Conservation (phyloP, 2,329 filamentous ascomycete genomes). For the Colletotrichum zoysiae region DNA sequence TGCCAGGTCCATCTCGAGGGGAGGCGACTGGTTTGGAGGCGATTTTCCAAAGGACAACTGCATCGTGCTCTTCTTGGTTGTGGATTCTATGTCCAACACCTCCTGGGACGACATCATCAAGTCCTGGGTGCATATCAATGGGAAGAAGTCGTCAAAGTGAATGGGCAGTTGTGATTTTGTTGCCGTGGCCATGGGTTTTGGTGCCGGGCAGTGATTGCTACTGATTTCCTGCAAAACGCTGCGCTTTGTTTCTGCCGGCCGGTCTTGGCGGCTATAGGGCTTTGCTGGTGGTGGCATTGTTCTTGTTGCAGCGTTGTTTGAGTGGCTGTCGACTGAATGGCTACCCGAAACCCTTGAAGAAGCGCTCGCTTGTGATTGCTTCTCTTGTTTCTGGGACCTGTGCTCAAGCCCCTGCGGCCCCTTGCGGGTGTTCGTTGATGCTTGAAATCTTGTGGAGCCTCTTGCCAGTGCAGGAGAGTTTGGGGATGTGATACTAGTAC, state of each 20-base stretch:
- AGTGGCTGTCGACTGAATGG: neutral
- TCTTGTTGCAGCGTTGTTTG: neutral
- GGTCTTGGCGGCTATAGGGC: constrained; percentile 4
- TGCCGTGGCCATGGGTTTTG: neutral
- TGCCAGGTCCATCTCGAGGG: constrained; percentile 29
- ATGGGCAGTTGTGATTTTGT: neutral
- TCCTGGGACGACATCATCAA: constrained; percentile 61
- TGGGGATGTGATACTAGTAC: neutral
- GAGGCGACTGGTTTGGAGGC: constrained; percentile 1
- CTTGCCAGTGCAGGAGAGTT: neutral
- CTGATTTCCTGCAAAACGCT: constrained; percentile 20
- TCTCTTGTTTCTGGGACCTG: neutral
- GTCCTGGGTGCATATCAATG: constrained; percentile 61
- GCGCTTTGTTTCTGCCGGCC: neutral
- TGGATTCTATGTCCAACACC: constrained; percentile 56
- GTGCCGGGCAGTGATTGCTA: constrained; percentile 3
- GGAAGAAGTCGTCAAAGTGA: constrained; percentile 41
- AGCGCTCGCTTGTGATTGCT: neutral
- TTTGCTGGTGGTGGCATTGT: neutral
- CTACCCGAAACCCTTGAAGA: neutral
- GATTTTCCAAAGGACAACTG: constrained; percentile 20
- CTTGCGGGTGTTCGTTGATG: neutral
- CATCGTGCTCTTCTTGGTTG: constrained; percentile 31
- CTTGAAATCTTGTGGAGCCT: neutral
- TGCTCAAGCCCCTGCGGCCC: neutral